These are phyloP conservation scores for Bacidia gigantensis DNA, from an alignment of 495 filamentous ascomycete genomes.

Conservation along the genomic window DNA sequence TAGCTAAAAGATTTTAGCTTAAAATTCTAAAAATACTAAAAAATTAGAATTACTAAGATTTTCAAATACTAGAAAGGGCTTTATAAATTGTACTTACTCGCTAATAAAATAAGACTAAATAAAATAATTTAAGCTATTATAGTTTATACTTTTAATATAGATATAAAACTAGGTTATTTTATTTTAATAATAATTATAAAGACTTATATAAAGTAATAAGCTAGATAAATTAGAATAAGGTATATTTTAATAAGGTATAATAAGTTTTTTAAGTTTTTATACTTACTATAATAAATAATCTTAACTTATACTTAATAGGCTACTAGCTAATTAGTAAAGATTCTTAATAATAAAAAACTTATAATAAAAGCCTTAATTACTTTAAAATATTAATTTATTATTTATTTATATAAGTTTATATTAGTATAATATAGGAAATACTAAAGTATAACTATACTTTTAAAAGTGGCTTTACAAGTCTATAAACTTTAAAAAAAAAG, in stretches of 20 bases:
- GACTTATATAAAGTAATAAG: neutral
- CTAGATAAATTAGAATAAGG: neutral
- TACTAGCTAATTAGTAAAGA: neutral
- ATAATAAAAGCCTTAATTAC: neutral
- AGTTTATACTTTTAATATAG: neutral
- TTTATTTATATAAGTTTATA: neutral
- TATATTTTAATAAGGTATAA: neutral
- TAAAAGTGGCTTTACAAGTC: neutral
- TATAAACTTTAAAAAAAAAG: neutral
- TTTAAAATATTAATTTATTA: neutral
- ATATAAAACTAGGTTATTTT: neutral
- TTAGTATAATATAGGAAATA: neutral
- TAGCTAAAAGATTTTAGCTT: neutral
- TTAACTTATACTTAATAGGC: no score
- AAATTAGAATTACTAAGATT: neutral
- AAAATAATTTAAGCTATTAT: neutral
- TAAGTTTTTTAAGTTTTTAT: no score
- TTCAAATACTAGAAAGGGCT: neutral
- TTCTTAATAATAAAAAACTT: neutral
- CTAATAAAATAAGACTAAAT: constrained; percentile 1
- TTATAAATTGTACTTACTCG: neutral
- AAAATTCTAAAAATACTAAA: neutral
- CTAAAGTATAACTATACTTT: neutral
- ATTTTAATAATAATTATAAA: neutral
- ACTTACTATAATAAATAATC: no score